Percentiles rank a stretch among this genome's conserved stretches.
Conservation (phyloP, 257 asterid species). For the Gentiana macrophylla region DNA sequence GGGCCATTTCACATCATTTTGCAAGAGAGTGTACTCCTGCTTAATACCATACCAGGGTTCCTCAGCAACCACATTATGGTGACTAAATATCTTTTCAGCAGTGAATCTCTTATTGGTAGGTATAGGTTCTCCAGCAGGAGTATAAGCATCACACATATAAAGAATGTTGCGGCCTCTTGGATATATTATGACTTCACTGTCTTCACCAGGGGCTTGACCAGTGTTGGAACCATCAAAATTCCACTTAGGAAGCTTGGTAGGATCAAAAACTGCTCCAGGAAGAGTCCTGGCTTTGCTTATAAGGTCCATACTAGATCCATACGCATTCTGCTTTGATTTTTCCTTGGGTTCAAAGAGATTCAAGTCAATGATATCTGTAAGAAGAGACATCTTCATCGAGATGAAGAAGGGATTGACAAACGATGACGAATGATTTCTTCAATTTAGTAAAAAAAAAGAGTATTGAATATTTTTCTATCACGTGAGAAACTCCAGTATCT, state of each 20-base stretch:
- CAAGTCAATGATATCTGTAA: slow-evolving; percentile 52
- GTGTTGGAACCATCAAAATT: slow-evolving; percentile 95
- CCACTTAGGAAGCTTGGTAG: slow-evolving; percentile 86
- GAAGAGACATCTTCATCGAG: slow-evolving; percentile 35
- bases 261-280: slow-evolving; percentile 51
- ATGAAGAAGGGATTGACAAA: no score
- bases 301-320: slow-evolving; percentile 80
- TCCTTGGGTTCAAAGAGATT: slow-evolving; percentile 42
- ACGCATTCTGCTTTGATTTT: slow-evolving; percentile 55
- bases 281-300: slow-evolving; percentile 94
- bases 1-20: no score
- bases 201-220: slow-evolving; percentile 90
- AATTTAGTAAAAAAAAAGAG: no score
- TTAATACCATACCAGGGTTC: slow-evolving; percentile 89
- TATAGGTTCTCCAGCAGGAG: slow-evolving; percentile 82
- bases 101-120: slow-evolving; percentile 66
- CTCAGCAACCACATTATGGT: slow-evolving; percentile 57
- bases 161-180: slow-evolving; percentile 66
- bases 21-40: slow-evolving; percentile 29
- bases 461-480: no score
- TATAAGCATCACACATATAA: slow-evolving; percentile 89
- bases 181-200: slow-evolving; percentile 86
- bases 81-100: slow-evolving; percentile 69
- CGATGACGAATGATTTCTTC: no score
- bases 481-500: no score